A percentile compares a stretch with the other conserved stretches of the same genome.
Conservation (phyloP, 2,329 filamentous ascomycete species). For the Trichoderma semiorbis region DNA sequence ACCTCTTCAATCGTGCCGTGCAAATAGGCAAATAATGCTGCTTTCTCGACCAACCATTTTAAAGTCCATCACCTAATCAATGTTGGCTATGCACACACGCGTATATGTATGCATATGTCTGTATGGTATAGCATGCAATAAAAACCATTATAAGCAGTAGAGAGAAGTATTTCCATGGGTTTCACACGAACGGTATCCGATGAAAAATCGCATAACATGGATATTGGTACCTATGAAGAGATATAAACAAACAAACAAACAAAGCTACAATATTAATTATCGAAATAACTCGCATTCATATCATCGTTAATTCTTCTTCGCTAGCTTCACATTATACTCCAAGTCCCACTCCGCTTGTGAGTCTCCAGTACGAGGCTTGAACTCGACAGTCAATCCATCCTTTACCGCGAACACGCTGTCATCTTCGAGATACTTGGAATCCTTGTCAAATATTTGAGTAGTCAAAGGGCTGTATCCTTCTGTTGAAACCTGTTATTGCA, state of each 20-base stretch:
- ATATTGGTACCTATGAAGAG: not conserved
- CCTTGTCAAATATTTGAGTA: constrained; percentile 69
- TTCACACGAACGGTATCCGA: not conserved
- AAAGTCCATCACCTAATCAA: not conserved
- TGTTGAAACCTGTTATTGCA: constrained; percentile 37
- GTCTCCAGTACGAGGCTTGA: constrained; percentile 36
- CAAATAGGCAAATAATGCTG: not conserved
- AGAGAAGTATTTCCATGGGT: not conserved
- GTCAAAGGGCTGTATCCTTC: constrained; percentile 65
- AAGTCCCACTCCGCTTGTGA: constrained; percentile 55
- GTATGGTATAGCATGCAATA: not conserved
- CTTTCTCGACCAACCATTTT: not conserved
- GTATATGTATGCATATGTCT: not conserved
- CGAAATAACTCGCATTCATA: not conserved
- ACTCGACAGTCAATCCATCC: constrained; percentile 45
- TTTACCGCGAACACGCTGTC: constrained; percentile 56
- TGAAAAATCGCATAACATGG: not conserved
- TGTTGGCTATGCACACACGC: not conserved
- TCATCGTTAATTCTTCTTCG: constrained; percentile 9
- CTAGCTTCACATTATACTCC: constrained; percentile 57
- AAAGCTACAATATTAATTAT: not conserved
- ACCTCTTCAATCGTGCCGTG: not conserved
- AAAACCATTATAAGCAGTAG: not conserved
- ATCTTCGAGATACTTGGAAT: constrained; percentile 56
- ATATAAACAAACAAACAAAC: not conserved